A percentile compares a stretch with the other conserved stretches of the same genome.
Evolutionary conservation across 495 filamentous ascomycete genomes (phyloP).

Genomic region (Neurospora pannonica): DNA sequence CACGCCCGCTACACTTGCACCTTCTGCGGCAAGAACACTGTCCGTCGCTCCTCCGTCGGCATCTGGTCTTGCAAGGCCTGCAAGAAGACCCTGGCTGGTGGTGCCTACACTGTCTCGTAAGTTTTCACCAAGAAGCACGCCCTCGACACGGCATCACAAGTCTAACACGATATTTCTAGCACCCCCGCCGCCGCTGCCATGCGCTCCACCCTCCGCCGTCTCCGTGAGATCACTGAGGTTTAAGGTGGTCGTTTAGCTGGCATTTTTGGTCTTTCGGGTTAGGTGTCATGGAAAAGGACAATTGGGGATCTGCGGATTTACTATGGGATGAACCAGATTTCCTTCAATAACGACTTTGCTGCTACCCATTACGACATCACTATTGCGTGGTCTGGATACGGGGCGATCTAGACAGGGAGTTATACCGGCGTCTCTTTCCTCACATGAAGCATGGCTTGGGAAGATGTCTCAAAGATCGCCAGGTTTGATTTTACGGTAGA

Average conservation of each 20-base stretch:
- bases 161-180: conserved; percentile 37
- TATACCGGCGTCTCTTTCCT: neutral
- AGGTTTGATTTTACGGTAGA: neutral
- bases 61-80: conserved; percentile 95
- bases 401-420: neutral
- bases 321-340: conserved; percentile 27
- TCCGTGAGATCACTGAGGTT: conserved; percentile 96
- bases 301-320: conserved; percentile 25
- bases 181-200: conserved; percentile 94
- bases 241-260: conserved; percentile 36
- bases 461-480: neutral
- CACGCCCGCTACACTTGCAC: conserved; percentile 90
- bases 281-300: conserved; percentile 32
- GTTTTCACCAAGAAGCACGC: conserved; percentile 26
- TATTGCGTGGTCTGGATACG: conserved; percentile 7
- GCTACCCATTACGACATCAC: conserved; percentile 13
- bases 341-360: conserved; percentile 22
- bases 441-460: neutral
- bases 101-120: conserved; percentile 94
- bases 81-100: conserved; percentile 91
- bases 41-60: conserved; percentile 84
- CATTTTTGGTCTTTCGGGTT: conserved; percentile 23
- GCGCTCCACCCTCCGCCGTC: conserved; percentile 92
- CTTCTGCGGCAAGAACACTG: conserved; percentile 92
- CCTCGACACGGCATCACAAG: neutral